Evolutionary conservation across 78 protist genomes (phyloP), one percentile per base, ranked within the genome.

Genomic region (Dictyostelium intermedium): DNA sequence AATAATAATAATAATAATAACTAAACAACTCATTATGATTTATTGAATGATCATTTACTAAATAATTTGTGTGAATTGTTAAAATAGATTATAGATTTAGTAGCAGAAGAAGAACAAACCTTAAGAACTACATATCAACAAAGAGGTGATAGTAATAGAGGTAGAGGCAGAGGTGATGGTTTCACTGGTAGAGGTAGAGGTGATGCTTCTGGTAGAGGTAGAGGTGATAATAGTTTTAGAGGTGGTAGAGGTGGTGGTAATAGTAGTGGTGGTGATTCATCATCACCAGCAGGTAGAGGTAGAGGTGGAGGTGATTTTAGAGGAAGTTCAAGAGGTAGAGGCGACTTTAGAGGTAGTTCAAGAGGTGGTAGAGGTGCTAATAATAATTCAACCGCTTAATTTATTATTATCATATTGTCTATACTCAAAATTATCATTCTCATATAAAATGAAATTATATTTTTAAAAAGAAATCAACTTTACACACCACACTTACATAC

Each of bases 41-140:
- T n/a, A n/a, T n/a, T n/a, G n/a, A n/a, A 27, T 25, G 25, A 27
- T 1, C 16, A 25, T 70, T 32, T 16, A 32, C 35, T 25, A n/a
- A n/a, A n/a, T n/a, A n/a, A 32, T 10, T 11, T 7, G 13, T 50
- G 3, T 13, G 14, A 16, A 10, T 45, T 9, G 5, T 69, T 18
- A 18, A 25, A 30, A 20, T 73, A 73, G 92, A 89, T 89, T 69
- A 89, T 89, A n/a, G 93, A 89, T 80, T 43, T 89, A 70, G 93
- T 89, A 9, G 93, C 72, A 35, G 93, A 89, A 69, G 93, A 89
- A 80, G 93, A 89, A 69, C 93, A 92, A 34, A 63, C 61, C 25
- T 66, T 45, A n/a, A 84, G 69, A 63, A 53, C 81, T 41, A 34
- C 79, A 27, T 32, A 73, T 37, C 84, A 78, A 77, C 34, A 50